Percentiles rank a stretch among this genome's conserved stretches.
phyloP scores from a whole-genome alignment of 1,139 yeast species.

The Fermentozyma sake region DNA sequence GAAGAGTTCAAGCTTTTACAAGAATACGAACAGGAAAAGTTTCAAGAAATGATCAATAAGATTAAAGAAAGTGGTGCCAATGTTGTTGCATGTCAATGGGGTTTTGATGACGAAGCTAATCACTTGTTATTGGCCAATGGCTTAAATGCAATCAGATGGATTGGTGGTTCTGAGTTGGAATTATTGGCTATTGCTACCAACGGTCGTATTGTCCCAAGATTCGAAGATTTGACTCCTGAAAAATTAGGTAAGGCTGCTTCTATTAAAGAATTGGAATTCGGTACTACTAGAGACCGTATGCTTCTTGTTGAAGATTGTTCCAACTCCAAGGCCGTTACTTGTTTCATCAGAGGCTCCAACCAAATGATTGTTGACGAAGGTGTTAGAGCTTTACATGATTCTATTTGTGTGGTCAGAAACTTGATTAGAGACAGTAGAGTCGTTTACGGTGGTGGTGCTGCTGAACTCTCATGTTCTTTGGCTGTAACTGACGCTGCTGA shows the following conservation, averaged over 20 bases:
- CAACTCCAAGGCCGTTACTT: slow-evolving; percentile 86
- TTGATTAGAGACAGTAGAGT: slow-evolving; percentile 87
- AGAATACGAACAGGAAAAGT: slow-evolving; percentile 86
- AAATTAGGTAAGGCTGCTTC: slow-evolving; percentile 87
- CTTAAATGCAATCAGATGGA: slow-evolving; percentile 97
- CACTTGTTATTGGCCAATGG: slow-evolving; percentile 84
- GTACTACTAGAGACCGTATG: slow-evolving; percentile 96
- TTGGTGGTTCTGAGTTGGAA: slow-evolving; percentile 96
- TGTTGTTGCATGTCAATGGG: slow-evolving; percentile 98
- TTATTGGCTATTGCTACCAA: slow-evolving; percentile 95
- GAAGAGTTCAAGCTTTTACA: slow-evolving; percentile 91
- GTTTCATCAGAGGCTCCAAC: slow-evolving; percentile 91
- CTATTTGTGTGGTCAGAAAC: slow-evolving; percentile 95
- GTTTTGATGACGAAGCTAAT: slow-evolving; percentile 98
- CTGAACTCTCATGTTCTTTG: slow-evolving; percentile 88
- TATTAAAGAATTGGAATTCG: slow-evolving; percentile 86
- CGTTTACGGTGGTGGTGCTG: slow-evolving; percentile 98
- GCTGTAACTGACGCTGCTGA: slow-evolving; percentile 93
- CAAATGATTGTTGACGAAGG: slow-evolving; percentile 98
- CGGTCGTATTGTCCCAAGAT: slow-evolving; percentile 95
- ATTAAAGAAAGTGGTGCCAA: slow-evolving; percentile 93
- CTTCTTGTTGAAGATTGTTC: slow-evolving; percentile 88
- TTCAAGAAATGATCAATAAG: slow-evolving; percentile 81
- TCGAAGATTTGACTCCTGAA: slow-evolving; percentile 79
- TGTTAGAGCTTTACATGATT: slow-evolving; percentile 92